Percentiles rank a stretch among this genome's conserved stretches.
Conservation (phyloP, 164 flowering plant species). For the Stephania japonica region DNA sequence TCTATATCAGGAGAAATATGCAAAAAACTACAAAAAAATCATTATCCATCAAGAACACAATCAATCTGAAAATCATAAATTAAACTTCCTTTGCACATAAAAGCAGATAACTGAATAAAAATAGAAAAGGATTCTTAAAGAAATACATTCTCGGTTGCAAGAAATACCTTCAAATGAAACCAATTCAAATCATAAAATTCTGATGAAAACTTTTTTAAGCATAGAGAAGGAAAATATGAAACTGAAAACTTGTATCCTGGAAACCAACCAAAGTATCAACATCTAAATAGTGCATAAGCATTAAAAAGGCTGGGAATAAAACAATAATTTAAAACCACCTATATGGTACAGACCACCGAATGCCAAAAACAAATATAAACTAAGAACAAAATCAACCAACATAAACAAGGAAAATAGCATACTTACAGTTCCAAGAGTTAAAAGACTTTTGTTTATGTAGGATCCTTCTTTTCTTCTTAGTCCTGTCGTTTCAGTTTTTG, state of each 20-base stretch:
- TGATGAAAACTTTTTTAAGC: background rate
- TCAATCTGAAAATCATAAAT: background rate
- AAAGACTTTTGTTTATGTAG: constrained; percentile 94
- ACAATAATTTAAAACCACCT: background rate
- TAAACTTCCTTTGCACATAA: background rate
- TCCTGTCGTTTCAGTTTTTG: constrained; percentile 98
- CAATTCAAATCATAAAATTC: background rate
- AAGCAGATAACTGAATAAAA: background rate
- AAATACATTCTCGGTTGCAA: background rate
- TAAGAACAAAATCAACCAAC: background rate
- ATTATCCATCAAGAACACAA: background rate
- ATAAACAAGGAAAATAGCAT: background rate
- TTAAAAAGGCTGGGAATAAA: background rate
- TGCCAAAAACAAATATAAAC: background rate
- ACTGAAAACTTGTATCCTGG: background rate
- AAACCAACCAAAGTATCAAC: background rate
- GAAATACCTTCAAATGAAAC: background rate
- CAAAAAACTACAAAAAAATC: background rate
- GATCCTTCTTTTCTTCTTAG: constrained; percentile 97
- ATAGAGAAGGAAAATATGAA: background rate
- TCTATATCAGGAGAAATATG: background rate
- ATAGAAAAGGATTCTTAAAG: background rate
- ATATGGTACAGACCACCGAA: background rate
- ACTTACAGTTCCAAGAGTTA: constrained; percentile 98
- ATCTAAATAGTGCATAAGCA: background rate